These are phyloP conservation scores for Diaporthe sp. DNA, from an alignment of 2,329 filamentous ascomycete species.

Conservation along the genomic window DNA sequence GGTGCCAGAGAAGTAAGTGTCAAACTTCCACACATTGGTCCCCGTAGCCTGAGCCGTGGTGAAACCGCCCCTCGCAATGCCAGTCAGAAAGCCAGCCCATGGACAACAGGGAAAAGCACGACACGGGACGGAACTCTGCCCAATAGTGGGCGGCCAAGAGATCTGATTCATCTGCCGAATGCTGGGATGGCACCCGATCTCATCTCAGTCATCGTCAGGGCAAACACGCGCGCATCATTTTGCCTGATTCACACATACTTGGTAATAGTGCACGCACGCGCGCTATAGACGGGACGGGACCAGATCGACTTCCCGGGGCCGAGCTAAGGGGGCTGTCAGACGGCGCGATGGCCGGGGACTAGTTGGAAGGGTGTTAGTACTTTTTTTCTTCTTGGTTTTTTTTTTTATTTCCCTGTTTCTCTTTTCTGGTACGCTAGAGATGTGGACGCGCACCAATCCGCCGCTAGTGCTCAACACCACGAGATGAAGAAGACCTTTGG, in stretches of 20 bases:
- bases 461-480: constrained; percentile 13
- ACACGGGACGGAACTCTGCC: constrained; percentile 27
- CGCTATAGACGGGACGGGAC: constrained; percentile 15
- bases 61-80: constrained; percentile 13
- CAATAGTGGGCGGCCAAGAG: constrained; percentile 19
- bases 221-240: constrained; percentile 9
- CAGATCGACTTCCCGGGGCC: constrained; percentile 18
- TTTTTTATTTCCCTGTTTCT: background rate
- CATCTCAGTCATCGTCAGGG: background rate
- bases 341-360: constrained; percentile 14
- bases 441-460: background rate
- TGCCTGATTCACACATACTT: constrained; percentile 14
- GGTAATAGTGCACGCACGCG: background rate
- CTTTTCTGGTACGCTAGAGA: constrained; percentile 16
- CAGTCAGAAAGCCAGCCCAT: background rate
- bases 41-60: background rate
- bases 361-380: constrained; percentile 6
- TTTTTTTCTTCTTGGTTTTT: background rate
- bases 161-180: constrained; percentile 28
- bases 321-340: constrained; percentile 19
- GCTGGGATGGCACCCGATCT: constrained; percentile 23
- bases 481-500: background rate
- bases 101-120: background rate
- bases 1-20: no score
- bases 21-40: background rate